Evolutionary conservation across 371 early-diverging fungal species (phyloP), one percentile per base, ranked within the genome.

Genomic region (Actinomortierella ambigua): DNA sequence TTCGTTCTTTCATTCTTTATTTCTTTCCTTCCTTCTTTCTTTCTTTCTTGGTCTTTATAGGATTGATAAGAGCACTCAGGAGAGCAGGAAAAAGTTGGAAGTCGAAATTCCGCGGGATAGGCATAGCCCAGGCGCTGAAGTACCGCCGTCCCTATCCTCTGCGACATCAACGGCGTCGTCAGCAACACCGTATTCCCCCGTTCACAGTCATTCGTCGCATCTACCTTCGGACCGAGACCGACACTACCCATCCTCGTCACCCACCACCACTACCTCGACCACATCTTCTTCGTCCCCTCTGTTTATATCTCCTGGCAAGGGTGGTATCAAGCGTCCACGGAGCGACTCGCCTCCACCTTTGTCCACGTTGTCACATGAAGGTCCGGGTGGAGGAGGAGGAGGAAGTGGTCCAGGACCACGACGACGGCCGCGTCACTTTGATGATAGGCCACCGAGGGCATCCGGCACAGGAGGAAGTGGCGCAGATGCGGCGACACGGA

Each of bases 271-370:
- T 24, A 23, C 34, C 26, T 17, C 44, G 18, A 27, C 51, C 59
- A 17, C 57, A 6, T 8, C 50, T 34, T 50, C 51, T 14, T 28
- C 51, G 26, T 28, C 51, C 28, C 51, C 51, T 17, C 51, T n/a
- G 24, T 15, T 26, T 18, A n/a, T 28, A 18, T 28, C 51, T 26
- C 11, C 34, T 6, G 34, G 34, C 34, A 34, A 34, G 11, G 11
- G 34, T 34, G 34, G 34, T 11, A 34, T 11, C 34, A 34, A 34
- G 11, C 34, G 34, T 11, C 34, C 24, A 9, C 51, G 51, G 8
- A 51, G 28, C n/a, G 51, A 51, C 14, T 15, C 51, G 5, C n/a
- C 29, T 4, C 51, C n/a, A 13, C 28, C 51, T 27, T n/a, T 51
- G 28, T 26, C 51, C 13, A n/a, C 18, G 2, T 53, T 24, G 20